Percentiles rank a stretch among this genome's conserved stretches.
phyloP scores from a whole-genome alignment of 129 eudicot genomes.

The Scalesia atractyloides region DNA sequence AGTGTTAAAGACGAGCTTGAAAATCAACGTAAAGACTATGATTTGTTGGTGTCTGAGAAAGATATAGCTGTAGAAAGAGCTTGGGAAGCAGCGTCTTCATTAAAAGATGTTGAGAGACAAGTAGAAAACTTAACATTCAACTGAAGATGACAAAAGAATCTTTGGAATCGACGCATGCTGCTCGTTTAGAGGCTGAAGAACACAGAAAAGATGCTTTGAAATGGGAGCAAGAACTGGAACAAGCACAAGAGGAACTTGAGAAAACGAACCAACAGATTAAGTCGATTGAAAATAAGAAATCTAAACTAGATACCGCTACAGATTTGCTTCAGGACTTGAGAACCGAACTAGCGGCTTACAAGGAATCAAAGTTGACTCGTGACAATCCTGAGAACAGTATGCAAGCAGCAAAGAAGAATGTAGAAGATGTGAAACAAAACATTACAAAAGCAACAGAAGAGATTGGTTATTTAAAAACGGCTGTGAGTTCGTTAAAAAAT shows the following conservation, averaged over 20 bases:
- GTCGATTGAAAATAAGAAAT: slow-evolving; percentile 53
- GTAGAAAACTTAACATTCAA: slow-evolving; percentile 88
- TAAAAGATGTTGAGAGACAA: slow-evolving; percentile 74
- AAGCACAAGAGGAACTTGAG: slow-evolving; percentile 71
- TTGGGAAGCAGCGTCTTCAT: slow-evolving; percentile 53
- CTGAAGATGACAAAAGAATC: slow-evolving; percentile 74
- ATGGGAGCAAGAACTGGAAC: slow-evolving; percentile 78
- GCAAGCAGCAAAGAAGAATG: slow-evolving; percentile 63
- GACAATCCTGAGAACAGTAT: slow-evolving; percentile 42
- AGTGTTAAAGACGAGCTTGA: slow-evolving; percentile 60
- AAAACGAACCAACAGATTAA: slow-evolving; percentile 46
- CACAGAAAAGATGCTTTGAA: slow-evolving; percentile 69
- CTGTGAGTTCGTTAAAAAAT: slow-evolving; percentile 60
- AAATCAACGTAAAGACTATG: slow-evolving; percentile 53
- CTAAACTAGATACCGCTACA: slow-evolving; percentile 60
- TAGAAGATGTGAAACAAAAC: slow-evolving; percentile 71
- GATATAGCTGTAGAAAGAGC: slow-evolving; percentile 64
- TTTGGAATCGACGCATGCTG: slow-evolving; percentile 81
- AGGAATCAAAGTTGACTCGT: slow-evolving; percentile 59
- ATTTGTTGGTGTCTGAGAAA: slow-evolving; percentile 52
- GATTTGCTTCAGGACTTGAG: slow-evolving; percentile 61
- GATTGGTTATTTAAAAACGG: slow-evolving; percentile 61
- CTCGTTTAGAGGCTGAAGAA: slow-evolving; percentile 93
- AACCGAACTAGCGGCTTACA: slow-evolving; percentile 70
- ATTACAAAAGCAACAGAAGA: slow-evolving; percentile 67